These are phyloP conservation scores for Taxillus chinensis DNA, from an alignment of 164 flowering plant species.

Conservation along the genomic window DNA sequence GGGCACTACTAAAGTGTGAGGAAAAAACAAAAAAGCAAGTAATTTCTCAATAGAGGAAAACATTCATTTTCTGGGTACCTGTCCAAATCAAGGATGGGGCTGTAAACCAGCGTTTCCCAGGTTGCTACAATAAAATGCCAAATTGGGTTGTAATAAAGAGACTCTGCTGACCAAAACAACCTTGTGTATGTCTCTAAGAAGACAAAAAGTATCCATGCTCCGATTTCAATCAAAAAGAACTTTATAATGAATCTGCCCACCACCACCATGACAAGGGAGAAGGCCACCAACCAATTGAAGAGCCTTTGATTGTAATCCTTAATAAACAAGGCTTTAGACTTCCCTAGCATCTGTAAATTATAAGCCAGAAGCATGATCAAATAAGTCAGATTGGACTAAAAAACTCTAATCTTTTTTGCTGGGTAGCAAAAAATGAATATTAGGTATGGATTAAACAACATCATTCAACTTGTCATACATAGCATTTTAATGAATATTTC, in stretches of 20 bases:
- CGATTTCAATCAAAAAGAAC: conserved; percentile 75
- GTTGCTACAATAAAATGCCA: conserved; percentile 87
- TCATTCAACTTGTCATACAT: no score
- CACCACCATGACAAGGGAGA: conserved; percentile 94
- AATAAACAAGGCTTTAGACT: conserved; percentile 68
- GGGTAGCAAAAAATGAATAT: no score
- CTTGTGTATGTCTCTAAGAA: conserved; percentile 95
- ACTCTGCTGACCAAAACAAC: conserved; percentile 96
- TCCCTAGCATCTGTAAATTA: conserved; percentile 78
- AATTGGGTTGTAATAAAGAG: conserved; percentile 88
- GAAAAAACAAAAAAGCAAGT: no score
- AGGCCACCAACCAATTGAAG: conserved; percentile 97
- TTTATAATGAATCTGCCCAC: conserved; percentile 86
- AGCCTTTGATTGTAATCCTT: conserved; percentile 95
- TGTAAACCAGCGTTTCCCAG: conserved; percentile 93
- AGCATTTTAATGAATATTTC: no score
- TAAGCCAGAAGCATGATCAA: not conserved
- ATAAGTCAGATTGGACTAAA: not conserved
- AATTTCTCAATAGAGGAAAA: no score
- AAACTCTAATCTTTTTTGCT: not conserved
- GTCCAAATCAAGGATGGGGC: conserved; percentile 92
- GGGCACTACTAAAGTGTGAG: no score
- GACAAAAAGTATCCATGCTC: conserved; percentile 86
- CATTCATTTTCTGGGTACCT: conserved; percentile 35
- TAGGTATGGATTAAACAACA: no score